phyloP scores from a whole-genome alignment of 345 rosid genomes.

The Arabis alpina region DNA sequence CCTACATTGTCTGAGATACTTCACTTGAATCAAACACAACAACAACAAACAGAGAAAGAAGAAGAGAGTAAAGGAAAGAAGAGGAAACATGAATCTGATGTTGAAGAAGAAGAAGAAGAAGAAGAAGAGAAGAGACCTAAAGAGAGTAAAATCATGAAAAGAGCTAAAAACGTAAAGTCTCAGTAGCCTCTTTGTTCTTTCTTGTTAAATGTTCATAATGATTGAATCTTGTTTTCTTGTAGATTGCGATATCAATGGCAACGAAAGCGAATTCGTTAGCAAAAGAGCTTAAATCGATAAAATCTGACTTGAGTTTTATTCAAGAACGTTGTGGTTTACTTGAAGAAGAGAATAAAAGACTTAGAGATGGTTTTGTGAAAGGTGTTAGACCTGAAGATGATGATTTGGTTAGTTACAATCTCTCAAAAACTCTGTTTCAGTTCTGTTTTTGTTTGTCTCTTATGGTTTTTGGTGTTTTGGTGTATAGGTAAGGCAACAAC shows the following conservation, averaged over 20 bases:
- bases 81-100: conserved; percentile 64
- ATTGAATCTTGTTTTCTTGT: conserved; percentile 34
- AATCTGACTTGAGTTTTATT: conserved; percentile 67
- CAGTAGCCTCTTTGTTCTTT: not conserved
- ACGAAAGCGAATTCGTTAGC: conserved; percentile 78
- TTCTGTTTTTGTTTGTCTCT: conserved; percentile 17
- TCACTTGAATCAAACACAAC: conserved; percentile 47
- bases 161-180: conserved; percentile 68
- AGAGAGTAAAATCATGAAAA: conserved; percentile 59
- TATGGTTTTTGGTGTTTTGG: not conserved
- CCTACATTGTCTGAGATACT: conserved; percentile 77
- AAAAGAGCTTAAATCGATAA: conserved; percentile 72
- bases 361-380: conserved; percentile 69
- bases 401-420: conserved; percentile 62
- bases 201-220: not conserved
- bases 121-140: conserved; percentile 54
- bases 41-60: conserved; percentile 43
- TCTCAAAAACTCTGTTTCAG: not conserved
- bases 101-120: conserved; percentile 48
- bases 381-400: conserved; percentile 93
- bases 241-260: conserved; percentile 92
- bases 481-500: conserved; percentile 82
- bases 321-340: conserved; percentile 80
- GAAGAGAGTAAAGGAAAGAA: conserved; percentile 53
- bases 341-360: conserved; percentile 88